These are phyloP conservation scores for Echria macrotheca DNA, from an alignment of 495 filamentous ascomycete genomes.

Conservation along the genomic window DNA sequence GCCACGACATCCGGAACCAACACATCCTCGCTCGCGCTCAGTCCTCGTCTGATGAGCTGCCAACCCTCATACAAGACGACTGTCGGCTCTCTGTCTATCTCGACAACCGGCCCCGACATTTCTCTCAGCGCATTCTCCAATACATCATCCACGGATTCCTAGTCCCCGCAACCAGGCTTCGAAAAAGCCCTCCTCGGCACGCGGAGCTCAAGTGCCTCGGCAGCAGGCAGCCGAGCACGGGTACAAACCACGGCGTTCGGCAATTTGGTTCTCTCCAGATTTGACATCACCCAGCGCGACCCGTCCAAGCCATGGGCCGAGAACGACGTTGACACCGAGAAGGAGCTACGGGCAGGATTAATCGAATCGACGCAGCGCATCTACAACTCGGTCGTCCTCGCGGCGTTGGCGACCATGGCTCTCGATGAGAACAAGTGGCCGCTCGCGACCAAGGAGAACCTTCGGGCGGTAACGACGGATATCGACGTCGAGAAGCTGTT, in stretches of 20 bases:
- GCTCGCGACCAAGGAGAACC: background rate
- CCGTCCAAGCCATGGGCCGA: background rate
- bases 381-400: background rate
- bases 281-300: constrained; percentile 1
- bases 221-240: constrained; percentile 1
- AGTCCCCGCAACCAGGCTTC: background rate
- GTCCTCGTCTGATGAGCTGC: background rate
- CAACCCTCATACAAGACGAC: background rate
- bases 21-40: background rate
- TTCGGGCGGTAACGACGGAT: background rate
- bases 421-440: constrained; percentile 3
- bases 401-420: background rate
- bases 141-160: background rate
- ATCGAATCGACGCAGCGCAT: constrained; percentile 2
- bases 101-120: background rate
- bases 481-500: constrained; percentile 1
- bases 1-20: background rate
- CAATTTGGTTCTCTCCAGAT: background rate
- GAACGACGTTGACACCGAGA: constrained; percentile 1
- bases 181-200: background rate
- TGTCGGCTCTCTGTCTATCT: background rate
- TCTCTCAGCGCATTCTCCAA: background rate
- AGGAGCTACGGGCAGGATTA: background rate
- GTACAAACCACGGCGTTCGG: constrained; percentile 1
- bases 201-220: background rate